These are phyloP conservation scores for Oemleria cerasiformis DNA, from an alignment of 306 rosid genomes.

Conservation along the genomic window DNA sequence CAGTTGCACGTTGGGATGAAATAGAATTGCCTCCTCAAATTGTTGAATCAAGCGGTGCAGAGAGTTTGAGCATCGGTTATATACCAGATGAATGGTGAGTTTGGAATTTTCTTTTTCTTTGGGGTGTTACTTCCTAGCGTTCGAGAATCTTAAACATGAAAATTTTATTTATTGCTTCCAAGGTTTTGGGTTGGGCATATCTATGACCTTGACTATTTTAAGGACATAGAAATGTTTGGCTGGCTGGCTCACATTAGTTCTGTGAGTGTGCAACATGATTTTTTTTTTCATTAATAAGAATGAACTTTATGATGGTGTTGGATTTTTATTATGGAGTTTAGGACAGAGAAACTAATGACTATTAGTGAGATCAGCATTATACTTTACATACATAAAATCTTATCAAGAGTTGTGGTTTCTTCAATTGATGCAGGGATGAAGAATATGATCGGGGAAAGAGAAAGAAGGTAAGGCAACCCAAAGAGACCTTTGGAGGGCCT, in stretches of 20 bases:
- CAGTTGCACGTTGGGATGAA: slow-evolving; percentile 90
- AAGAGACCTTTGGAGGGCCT: slow-evolving; percentile 50
- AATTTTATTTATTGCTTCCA: too few species aligned
- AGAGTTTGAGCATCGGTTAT: slow-evolving; percentile 54
- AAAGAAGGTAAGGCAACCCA: slow-evolving; percentile 60
- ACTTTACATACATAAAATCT: not conserved
- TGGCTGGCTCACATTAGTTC: not conserved
- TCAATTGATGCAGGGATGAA: slow-evolving; percentile 68
- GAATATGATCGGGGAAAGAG: slow-evolving; percentile 83
- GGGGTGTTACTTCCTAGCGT: not conserved
- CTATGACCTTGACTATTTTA: not conserved
- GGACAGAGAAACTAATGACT: not conserved
- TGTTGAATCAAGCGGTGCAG: slow-evolving; percentile 32
- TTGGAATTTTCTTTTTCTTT: slow-evolving; percentile 3
- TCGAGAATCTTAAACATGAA: too few species aligned
- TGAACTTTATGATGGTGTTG: not conserved
- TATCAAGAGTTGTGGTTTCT: not conserved
- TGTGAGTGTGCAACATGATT: not conserved
- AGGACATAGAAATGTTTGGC: too few species aligned
- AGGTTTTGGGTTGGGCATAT: too few species aligned
- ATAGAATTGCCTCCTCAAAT: slow-evolving; percentile 42
- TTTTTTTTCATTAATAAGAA: not conserved
- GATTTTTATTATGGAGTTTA: not conserved
- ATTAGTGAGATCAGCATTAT: not conserved
- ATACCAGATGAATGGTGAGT: slow-evolving; percentile 87